Evolutionary conservation across 495 filamentous ascomycete genomes (phyloP).

Genomic region (Parmelia sp.): DNA sequence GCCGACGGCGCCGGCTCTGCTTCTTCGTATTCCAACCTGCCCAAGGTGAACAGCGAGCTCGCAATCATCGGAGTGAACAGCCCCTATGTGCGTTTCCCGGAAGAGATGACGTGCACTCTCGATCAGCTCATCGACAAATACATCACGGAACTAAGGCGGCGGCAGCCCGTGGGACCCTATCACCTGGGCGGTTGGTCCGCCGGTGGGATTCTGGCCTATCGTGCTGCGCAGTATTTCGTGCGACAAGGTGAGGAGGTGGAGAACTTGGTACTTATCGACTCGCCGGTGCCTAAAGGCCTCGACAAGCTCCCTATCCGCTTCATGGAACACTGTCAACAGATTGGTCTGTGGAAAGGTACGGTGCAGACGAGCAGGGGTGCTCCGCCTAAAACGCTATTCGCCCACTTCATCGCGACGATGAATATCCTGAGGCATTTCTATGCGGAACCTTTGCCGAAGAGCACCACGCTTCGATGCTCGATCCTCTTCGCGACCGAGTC

Average conservation of each 20-base stretch:
- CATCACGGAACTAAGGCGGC: slow-evolving; percentile 50
- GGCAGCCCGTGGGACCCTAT: slow-evolving; percentile 63
- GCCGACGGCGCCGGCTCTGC: too few relatives aligned
- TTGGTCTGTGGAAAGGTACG: slow-evolving; percentile 23
- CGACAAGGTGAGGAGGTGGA: slow-evolving; percentile 30
- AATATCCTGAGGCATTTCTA: not conserved
- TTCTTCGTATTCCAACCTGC: too few relatives aligned
- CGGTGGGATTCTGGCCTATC: slow-evolving; percentile 43
- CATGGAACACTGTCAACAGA: slow-evolving; percentile 24
- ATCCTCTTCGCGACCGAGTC: too few relatives aligned
- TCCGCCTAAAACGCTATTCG: slow-evolving; percentile 9
- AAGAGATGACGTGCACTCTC: not conserved
- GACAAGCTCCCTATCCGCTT: slow-evolving; percentile 33
- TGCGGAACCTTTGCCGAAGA: too few relatives aligned
- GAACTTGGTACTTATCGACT: slow-evolving; percentile 36
- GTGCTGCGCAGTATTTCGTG: slow-evolving; percentile 32
- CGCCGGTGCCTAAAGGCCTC: slow-evolving; percentile 31
- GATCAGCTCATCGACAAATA: not conserved
- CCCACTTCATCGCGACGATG: not conserved
- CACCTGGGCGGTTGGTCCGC: slow-evolving; percentile 53
- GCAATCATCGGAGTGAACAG: too few relatives aligned
- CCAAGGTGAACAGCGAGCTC: too few relatives aligned
- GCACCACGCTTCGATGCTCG: too few relatives aligned
- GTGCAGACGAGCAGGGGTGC: slow-evolving; percentile 24
- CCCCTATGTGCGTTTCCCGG: not conserved